Percentiles rank a stretch among this genome's conserved stretches.
These are phyloP conservation scores for Amanita pallidorosea DNA, from an alignment of 768 basidiomycete genomes.

Conservation along the genomic window DNA sequence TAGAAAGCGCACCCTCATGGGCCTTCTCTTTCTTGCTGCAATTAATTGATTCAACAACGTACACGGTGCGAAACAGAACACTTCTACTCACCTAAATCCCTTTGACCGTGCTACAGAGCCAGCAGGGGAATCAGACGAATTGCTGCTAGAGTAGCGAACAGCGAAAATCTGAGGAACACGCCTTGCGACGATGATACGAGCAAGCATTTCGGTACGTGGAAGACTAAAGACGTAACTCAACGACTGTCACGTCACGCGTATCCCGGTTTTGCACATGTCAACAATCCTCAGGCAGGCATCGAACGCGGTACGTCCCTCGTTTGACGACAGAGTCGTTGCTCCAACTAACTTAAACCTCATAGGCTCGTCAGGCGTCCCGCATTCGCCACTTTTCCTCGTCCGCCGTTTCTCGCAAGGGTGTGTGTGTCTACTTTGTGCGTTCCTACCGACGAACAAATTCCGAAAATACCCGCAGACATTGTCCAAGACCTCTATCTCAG, in stretches of 20 bases:
- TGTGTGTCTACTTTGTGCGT: conserved; percentile 13
- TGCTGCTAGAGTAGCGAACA: conserved; percentile 14
- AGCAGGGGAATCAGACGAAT: conserved; percentile 26
- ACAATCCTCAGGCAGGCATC: conserved; percentile 53
- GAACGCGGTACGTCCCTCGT: conserved; percentile 27
- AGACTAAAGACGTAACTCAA: background rate
- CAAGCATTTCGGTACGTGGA: conserved; percentile 24
- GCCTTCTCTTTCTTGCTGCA: conserved; percentile 55
- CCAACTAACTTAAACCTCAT: conserved; percentile 5
- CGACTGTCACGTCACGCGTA: conserved; percentile 21
- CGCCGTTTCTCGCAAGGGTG: conserved; percentile 54
- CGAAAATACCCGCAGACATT: conserved; percentile 59
- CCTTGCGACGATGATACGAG: conserved; percentile 23
- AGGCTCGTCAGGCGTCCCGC: conserved; percentile 46
- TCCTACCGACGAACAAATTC: conserved; percentile 10
- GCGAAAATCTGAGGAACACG: conserved; percentile 21
- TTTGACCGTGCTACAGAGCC: conserved; percentile 44
- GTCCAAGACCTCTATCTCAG: conserved; percentile 87
- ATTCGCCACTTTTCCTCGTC: conserved; percentile 52
- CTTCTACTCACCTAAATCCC: conserved; percentile 35
- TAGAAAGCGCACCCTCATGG: conserved; percentile 25
- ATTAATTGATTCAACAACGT: conserved; percentile 7
- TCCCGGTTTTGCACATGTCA: conserved; percentile 49
- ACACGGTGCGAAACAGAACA: background rate
- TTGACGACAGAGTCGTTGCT: background rate